A percentile compares a stretch with the other conserved stretches of the same genome.
phyloP scores from a whole-genome alignment of 1,139 yeast species.

The Yamadazyma jaroonii region DNA sequence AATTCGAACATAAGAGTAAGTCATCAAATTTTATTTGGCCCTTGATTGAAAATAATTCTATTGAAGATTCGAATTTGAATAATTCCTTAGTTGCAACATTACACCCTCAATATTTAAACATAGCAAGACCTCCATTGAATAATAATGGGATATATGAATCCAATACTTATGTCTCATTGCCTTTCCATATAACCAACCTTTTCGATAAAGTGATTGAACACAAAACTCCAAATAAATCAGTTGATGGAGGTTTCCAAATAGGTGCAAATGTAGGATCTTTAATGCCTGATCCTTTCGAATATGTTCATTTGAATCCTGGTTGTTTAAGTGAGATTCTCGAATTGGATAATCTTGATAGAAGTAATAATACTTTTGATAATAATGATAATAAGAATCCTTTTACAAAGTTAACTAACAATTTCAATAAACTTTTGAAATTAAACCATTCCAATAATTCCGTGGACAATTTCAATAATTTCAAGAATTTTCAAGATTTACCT shows the following conservation, averaged over 20 bases:
- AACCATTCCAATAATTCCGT: conserved; percentile 2
- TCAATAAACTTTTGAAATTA: conserved; percentile 28
- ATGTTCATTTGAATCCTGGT: conserved; percentile 55
- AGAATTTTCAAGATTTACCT: conserved; percentile 7
- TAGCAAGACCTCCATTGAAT: conserved; percentile 37
- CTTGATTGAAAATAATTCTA: conserved; percentile 19
- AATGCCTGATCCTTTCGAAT: conserved; percentile 49
- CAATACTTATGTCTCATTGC: conserved; percentile 42
- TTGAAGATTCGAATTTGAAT: conserved; percentile 6
- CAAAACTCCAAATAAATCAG: conserved; percentile 25
- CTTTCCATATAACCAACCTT: conserved; percentile 35
- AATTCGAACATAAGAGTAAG: background rate
- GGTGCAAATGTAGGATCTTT: conserved; percentile 57
- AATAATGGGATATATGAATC: conserved; percentile 27
- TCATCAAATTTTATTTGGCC: conserved; percentile 29
- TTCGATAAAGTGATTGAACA: conserved; percentile 26
- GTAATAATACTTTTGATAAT: conserved; percentile 3
- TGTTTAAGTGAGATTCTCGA: conserved; percentile 36
- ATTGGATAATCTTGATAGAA: conserved; percentile 12
- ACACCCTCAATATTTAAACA: conserved; percentile 26
- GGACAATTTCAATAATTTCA: conserved; percentile 1
- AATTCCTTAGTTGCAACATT: conserved; percentile 15
- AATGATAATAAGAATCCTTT: conserved; percentile 26
- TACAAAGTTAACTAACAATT: conserved; percentile 31
- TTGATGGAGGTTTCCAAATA: conserved; percentile 50